Percentiles rank a stretch among this genome's conserved stretches.
Evolutionary conservation across 257 asterid genomes (phyloP).

Genomic region (Verbena officinalis): DNA sequence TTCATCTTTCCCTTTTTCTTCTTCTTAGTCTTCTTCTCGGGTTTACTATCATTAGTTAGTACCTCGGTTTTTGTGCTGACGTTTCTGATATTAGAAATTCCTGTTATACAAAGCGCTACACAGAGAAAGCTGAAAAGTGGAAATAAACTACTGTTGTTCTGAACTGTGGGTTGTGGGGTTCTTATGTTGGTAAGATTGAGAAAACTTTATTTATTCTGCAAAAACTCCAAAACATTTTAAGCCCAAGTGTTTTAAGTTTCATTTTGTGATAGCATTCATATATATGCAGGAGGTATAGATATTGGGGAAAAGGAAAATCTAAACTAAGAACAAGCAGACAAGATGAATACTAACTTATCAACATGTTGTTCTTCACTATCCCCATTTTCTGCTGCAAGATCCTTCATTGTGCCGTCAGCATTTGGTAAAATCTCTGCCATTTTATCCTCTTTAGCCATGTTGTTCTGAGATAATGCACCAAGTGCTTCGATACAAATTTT

Average conservation of each 20-base stretch:
- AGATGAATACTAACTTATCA: conserved; percentile 49
- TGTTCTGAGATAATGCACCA: conserved; percentile 24
- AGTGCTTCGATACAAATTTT: conserved; percentile 32
- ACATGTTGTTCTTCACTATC: conserved; percentile 32
- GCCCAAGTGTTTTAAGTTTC: not conserved
- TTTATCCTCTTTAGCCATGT: conserved; percentile 36
- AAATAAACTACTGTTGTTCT: conserved; percentile 2
- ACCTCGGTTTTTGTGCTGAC: conserved; percentile 29
- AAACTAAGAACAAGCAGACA: conserved; percentile 10
- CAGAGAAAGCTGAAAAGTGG: conserved; percentile 13
- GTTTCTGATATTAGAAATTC: conserved; percentile 35
- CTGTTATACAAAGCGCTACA: not conserved
- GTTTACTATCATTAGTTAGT: conserved; percentile 38
- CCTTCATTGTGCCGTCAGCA: conserved; percentile 32
- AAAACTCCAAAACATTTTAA: not conserved
- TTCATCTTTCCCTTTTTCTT: conserved; percentile 55
- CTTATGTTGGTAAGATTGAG: not conserved
- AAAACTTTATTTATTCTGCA: not conserved
- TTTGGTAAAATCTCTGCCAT: conserved; percentile 32
- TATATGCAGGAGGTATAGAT: conserved; percentile 1
- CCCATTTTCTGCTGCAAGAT: conserved; percentile 41
- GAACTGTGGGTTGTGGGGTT: not conserved
- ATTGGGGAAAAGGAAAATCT: conserved; percentile 15
- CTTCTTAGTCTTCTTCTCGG: conserved; percentile 44
- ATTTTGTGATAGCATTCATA: too few species aligned